These are phyloP conservation scores for Wickerhamomyces tratensis DNA, from an alignment of 805 yeast species.

Conservation along the genomic window DNA sequence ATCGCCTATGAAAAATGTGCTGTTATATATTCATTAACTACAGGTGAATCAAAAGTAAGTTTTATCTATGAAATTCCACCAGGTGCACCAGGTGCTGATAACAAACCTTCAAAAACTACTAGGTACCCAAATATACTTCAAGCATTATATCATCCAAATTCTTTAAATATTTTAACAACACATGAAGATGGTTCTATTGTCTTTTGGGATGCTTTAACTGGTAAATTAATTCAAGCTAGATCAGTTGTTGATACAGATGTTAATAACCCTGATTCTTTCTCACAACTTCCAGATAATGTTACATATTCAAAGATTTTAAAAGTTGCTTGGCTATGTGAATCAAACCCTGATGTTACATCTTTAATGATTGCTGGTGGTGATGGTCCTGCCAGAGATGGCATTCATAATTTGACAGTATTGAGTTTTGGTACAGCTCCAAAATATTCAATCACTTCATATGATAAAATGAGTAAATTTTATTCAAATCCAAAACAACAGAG, in stretches of 20 bases:
- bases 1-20: slow-evolving; percentile 66
- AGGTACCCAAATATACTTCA: slow-evolving; percentile 34
- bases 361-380: slow-evolving; percentile 65
- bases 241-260: slow-evolving; percentile 56
- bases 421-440: slow-evolving; percentile 77
- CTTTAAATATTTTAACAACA: slow-evolving; percentile 69
- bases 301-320: slow-evolving; percentile 33
- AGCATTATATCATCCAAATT: slow-evolving; percentile 88
- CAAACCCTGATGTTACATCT: slow-evolving; percentile 74
- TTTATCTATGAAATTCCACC: slow-evolving; percentile 56
- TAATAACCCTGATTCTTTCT: slow-evolving; percentile 33
- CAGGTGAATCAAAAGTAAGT: slow-evolving; percentile 43
- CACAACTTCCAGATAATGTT: slow-evolving; percentile 9
- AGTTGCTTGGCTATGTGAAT: slow-evolving; percentile 70
- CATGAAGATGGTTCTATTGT: slow-evolving; percentile 80
- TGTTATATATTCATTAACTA: slow-evolving; percentile 56
- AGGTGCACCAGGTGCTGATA: slow-evolving; percentile 67
- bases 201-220: slow-evolving; percentile 88
- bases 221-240: slow-evolving; percentile 66
- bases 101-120: slow-evolving; percentile 15
- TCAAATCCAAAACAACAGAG: slow-evolving; percentile 46
- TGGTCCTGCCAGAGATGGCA: slow-evolving; percentile 29
- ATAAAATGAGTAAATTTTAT: slow-evolving; percentile 73
- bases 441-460: slow-evolving; percentile 74
- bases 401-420: slow-evolving; percentile 40